Evolutionary conservation across 148 eudicot genomes (phyloP).

Genomic region (Chenopodium album): DNA sequence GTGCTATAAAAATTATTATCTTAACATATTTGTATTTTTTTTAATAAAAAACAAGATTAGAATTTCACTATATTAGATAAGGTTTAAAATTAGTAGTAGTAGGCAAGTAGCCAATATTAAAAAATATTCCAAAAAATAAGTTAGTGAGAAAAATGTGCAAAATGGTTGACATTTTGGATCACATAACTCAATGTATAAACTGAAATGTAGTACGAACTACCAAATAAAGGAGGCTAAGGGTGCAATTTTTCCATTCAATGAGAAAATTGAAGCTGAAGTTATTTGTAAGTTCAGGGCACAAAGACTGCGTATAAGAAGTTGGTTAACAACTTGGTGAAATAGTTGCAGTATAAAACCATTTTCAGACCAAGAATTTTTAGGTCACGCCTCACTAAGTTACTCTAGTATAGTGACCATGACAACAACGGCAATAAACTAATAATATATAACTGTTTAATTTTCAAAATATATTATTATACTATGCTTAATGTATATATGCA

Average conservation of each 20-base stretch:
- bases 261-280: neutral
- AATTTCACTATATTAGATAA: neutral
- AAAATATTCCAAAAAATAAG: neutral
- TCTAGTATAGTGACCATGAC: no score
- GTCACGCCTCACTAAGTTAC: no score
- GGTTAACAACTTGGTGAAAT: slow-evolving; percentile 16
- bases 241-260: neutral
- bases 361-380: neutral
- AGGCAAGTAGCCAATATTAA: no score
- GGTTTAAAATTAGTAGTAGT: neutral
- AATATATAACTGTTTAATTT: no score
- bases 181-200: neutral
- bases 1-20: no score
- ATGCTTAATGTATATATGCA: no score
- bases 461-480: no score
- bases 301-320: neutral
- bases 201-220: neutral
- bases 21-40: no score
- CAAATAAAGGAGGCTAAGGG: neutral
- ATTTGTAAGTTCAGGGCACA: neutral
- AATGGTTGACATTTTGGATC: neutral
- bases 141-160: slow-evolving; percentile 5
- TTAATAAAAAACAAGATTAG: neutral
- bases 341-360: neutral
- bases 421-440: no score